phyloP scores from a whole-genome alignment of 2,329 filamentous ascomycete genomes.

The Claviceps sp. region DNA sequence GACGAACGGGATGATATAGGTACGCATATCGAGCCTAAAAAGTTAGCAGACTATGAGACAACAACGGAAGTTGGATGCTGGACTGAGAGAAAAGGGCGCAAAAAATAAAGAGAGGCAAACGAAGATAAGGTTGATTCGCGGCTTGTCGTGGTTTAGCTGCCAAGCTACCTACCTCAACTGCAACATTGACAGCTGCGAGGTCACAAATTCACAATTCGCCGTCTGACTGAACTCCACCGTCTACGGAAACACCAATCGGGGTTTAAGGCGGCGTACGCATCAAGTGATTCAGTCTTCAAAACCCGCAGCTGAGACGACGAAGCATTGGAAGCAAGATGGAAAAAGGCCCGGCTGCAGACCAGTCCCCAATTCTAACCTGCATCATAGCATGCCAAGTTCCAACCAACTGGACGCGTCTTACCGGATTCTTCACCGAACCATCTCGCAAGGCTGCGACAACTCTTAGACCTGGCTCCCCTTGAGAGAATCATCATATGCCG shows the following conservation, averaged over 20 bases:
- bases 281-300: background rate
- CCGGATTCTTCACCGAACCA: constrained; percentile 3
- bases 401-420: background rate
- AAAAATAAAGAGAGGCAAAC: too few species aligned
- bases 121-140: too few species aligned
- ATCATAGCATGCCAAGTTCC: background rate
- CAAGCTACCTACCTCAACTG: too few species aligned
- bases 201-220: too few species aligned
- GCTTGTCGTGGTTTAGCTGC: too few species aligned
- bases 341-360: background rate
- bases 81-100: too few species aligned
- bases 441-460: background rate
- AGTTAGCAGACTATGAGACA: too few species aligned
- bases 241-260: background rate
- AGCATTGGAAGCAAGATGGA: background rate
- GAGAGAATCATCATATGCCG: background rate
- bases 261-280: background rate
- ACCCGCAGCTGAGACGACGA: background rate
- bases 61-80: too few species aligned
- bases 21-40: too few species aligned
- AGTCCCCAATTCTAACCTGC: too few species aligned
- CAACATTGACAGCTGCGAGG: too few species aligned
- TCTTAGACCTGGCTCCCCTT: background rate
- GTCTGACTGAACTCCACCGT: background rate
- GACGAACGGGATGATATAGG: too few species aligned